These are phyloP conservation scores for Magnusiomyces starmeri DNA, from an alignment of 1,139 yeast species.

Conservation along the genomic window DNA sequence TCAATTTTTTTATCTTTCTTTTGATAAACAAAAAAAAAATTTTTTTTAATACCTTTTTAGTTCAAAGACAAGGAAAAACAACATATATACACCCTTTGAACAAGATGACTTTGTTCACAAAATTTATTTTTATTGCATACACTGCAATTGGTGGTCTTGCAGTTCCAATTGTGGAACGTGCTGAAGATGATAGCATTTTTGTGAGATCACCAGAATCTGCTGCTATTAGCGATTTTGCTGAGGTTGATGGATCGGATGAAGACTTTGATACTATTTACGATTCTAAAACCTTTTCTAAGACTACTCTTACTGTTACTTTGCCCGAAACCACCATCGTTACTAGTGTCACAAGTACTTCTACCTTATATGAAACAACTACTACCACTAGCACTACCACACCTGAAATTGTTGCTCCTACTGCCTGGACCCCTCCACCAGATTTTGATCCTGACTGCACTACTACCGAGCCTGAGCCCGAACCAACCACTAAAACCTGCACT, in stretches of 20 bases:
- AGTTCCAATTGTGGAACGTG: not conserved
- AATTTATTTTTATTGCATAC: not conserved
- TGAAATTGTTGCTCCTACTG: not conserved
- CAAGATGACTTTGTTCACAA: not conserved
- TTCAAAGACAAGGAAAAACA: too few relatives aligned
- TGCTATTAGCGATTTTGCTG: not conserved
- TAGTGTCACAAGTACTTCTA: not conserved
- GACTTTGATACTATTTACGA: constrained; percentile 3
- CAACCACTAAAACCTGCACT: not conserved
- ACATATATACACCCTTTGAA: not conserved
- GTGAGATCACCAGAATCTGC: not conserved
- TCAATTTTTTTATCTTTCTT: not conserved
- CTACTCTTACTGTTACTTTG: constrained; percentile 1
- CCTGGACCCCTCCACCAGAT: not conserved
- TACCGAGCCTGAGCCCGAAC: not conserved
- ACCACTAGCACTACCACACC: not conserved
- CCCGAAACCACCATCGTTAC: not conserved
- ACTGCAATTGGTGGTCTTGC: not conserved
- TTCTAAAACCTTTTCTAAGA: not conserved
- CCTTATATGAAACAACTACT: not conserved
- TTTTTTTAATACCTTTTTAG: too few relatives aligned
- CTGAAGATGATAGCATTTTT: too few relatives aligned
- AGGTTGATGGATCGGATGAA: not conserved
- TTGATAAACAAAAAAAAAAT: not conserved
- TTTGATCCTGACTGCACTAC: not conserved